Percentiles rank a stretch among this genome's conserved stretches.
Evolutionary conservation across 1,139 yeast genomes (phyloP).

Genomic region (Geotrichum reessii): DNA sequence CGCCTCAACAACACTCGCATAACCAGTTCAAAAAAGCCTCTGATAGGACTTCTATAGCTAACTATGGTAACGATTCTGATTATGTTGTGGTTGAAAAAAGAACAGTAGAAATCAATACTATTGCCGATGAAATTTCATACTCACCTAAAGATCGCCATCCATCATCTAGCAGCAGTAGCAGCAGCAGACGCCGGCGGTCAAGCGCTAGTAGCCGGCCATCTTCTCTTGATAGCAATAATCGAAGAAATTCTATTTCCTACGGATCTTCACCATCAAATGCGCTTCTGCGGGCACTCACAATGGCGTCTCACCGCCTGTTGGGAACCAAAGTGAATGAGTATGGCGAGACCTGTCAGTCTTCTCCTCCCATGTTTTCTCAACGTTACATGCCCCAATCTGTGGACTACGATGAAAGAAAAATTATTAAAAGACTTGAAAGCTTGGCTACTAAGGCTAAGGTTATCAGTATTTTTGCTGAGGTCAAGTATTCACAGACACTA

Average conservation of each 20-base stretch:
- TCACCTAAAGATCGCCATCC: constrained; percentile 23
- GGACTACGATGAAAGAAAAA: constrained; percentile 34
- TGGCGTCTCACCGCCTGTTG: constrained; percentile 82
- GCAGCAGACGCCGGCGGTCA: constrained; percentile 19
- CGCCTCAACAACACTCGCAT: constrained; percentile 2
- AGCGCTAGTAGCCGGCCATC: constrained; percentile 8
- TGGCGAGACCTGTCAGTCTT: constrained; percentile 27
- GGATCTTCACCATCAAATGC: constrained; percentile 84
- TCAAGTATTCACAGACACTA: constrained; percentile 74
- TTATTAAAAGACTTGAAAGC: constrained; percentile 56
- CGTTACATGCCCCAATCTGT: constrained; percentile 22
- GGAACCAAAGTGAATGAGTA: constrained; percentile 42
- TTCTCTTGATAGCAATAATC: constrained; percentile 10
- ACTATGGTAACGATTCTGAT: constrained; percentile 52
- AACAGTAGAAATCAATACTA: constrained; percentile 89
- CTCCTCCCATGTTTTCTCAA: constrained; percentile 36
- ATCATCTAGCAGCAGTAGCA: constrained; percentile 6
- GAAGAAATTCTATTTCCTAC: constrained; percentile 37
- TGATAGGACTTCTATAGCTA: neutral
- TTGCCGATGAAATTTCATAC: constrained; percentile 77
- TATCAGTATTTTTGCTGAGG: constrained; percentile 81
- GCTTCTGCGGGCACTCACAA: constrained; percentile 74
- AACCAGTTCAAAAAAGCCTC: neutral
- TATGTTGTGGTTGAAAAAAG: constrained; percentile 93
- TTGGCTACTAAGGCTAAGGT: constrained; percentile 89